Conservation (phyloP, 345 rosid genomes). For the Eucalyptus brandiana region DNA sequence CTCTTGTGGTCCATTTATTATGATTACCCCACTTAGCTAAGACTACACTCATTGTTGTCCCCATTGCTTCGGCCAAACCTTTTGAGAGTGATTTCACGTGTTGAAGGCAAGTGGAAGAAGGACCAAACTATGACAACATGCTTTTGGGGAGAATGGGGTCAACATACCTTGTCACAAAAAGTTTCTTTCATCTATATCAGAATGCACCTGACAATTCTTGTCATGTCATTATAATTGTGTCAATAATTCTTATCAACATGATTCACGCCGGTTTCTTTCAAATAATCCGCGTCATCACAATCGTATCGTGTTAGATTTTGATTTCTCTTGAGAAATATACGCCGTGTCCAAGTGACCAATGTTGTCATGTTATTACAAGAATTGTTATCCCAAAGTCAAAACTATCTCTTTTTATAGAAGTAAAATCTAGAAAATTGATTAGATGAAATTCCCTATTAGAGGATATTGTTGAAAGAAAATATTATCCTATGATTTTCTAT, state of each 20-base stretch:
- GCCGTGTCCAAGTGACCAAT: neutral
- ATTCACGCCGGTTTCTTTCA: neutral
- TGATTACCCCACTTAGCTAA: neutral
- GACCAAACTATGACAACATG: neutral
- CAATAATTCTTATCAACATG: neutral
- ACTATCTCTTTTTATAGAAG: neutral
- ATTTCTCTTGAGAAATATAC: neutral
- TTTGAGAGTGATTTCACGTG: neutral
- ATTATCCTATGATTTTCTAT: neutral
- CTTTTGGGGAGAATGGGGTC: neutral
- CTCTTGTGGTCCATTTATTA: neutral
- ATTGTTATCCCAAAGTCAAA: neutral
- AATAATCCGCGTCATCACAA: neutral
- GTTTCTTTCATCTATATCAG: neutral
- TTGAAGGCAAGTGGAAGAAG: neutral
- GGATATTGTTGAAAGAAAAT: neutral
- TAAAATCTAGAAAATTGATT: neutral
- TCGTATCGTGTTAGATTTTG: neutral
- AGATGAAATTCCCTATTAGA: neutral
- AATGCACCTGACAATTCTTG: neutral
- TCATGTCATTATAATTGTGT: neutral
- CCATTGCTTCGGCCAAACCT: neutral
- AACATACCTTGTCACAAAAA: neutral
- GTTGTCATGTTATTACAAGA: neutral
- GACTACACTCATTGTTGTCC: neutral